Evolutionary conservation across 1,139 yeast species (phyloP).

Genomic region (Suhomyces choctaworum): DNA sequence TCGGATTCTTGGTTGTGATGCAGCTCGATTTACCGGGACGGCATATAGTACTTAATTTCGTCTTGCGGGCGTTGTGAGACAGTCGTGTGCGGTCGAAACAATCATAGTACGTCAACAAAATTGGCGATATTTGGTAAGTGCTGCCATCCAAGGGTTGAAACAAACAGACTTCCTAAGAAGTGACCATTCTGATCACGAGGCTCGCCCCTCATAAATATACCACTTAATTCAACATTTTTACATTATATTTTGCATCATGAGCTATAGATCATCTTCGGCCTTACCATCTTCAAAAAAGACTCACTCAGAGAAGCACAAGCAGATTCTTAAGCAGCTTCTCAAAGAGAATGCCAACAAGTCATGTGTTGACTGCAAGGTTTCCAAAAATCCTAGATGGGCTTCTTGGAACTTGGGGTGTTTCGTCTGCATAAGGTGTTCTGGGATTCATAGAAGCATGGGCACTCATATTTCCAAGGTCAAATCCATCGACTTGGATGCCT

Average conservation of each 20-base stretch:
- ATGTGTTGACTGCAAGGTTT: conserved; percentile 90
- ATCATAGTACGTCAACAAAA: neutral
- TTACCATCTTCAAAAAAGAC: conserved; percentile 47
- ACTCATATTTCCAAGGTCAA: conserved; percentile 87
- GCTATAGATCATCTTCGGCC: conserved; percentile 19
- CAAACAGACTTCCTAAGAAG: no score
- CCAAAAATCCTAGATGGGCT: conserved; percentile 96
- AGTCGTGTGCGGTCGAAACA: neutral
- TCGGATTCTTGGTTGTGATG: no score
- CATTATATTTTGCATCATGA: conserved; percentile 19
- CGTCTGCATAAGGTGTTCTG: conserved; percentile 88
- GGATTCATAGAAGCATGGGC: conserved; percentile 93
- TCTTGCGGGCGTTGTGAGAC: no score
- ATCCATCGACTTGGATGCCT: conserved; percentile 90
- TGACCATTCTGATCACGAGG: no score
- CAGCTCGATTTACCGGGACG: no score
- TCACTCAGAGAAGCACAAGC: conserved; percentile 58
- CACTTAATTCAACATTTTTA: no score
- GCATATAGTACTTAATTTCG: no score
- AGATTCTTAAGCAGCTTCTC: conserved; percentile 68
- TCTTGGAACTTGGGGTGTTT: conserved; percentile 94
- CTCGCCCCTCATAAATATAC: no score
- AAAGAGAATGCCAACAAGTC: conserved; percentile 72
- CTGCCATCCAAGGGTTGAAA: neutral
- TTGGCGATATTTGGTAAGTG: neutral